Base-by-base conservation (phyloP, 2,329 filamentous ascomycete species). In the Fulvia fulva region DNA sequence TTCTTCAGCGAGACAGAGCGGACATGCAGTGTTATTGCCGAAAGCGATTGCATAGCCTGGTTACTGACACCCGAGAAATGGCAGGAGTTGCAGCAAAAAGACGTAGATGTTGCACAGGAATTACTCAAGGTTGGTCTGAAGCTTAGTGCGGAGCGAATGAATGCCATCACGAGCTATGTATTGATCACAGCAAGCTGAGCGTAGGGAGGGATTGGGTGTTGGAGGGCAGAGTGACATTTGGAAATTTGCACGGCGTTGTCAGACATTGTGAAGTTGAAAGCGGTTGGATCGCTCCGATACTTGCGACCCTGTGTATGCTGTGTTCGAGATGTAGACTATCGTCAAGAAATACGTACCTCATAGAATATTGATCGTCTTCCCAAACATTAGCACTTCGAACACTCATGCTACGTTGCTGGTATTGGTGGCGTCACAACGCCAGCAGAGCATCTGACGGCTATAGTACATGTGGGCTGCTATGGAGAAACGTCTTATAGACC, bases 121-220 rank as follows among this genome's bases (percentile, higher is more conserved):
- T 71, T 99, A 68, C 74, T 99, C 72, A 87, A 86, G 68, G 86
- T 97, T 52, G 89, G 89, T n/a, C 74, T 99, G 71, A 97, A 96
- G 79, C 75, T 99, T 72, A 97, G 93, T 44, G 95, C 88, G 57
- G 94, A 99, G 81, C 82, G 94, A 65, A 96, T 97, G 91, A 83
- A 85, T 68, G 81, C 83, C 55, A 85, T 87, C 62, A 87, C 84
- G 23, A 74, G 71, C 55, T 75, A 75, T 65, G 73, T 76, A n/a
- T 62, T 76, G 53, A 74, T 76, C 50, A 75, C 72, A 22, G 74
- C 74, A 53, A 74, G 72, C 63, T 76, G 62, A 69, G 37, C 16
- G 37, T n/a, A n/a, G n/a, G n/a, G n/a, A n/a, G n/a, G n/a, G n/a
- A n/a, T n/a, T n/a, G n/a, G n/a, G n/a, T n/a, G n/a, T n/a, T n/a